Conservation (phyloP, 352 stramenopile species). For the Phytophthora capsici region DNA sequence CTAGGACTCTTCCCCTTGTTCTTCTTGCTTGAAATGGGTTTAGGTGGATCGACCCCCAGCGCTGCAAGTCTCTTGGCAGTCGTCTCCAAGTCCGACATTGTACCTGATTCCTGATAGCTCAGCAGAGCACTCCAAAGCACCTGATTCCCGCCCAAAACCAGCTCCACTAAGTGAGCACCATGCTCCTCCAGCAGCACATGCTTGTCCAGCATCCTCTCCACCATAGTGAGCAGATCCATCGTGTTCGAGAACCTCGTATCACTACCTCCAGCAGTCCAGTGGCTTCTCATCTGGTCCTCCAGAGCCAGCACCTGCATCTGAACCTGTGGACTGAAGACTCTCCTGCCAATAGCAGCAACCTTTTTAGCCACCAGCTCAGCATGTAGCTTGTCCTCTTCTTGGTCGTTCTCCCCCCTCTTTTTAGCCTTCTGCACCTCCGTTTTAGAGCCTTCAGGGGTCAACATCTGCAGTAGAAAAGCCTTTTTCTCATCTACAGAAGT, state of each 20-base stretch:
- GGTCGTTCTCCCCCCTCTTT: conserved; percentile 3
- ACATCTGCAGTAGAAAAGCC: conserved; percentile 39
- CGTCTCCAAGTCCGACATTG: conserved; percentile 54
- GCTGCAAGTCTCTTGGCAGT: conserved; percentile 59
- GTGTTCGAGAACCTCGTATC: conserved; percentile 33
- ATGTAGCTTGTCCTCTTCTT: conserved; percentile 35
- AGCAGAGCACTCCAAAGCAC: conserved; percentile 63
- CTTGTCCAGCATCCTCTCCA: conserved; percentile 67
- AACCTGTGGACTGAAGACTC: conserved; percentile 60
- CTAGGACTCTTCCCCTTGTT: conserved; percentile 27
- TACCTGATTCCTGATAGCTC: conserved; percentile 55
- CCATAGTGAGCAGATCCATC: conserved; percentile 55
- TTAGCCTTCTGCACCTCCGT: not conserved
- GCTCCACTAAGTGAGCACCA: conserved; percentile 46
- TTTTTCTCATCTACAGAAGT: conserved; percentile 54
- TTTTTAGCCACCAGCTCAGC: conserved; percentile 60
- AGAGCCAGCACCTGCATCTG: conserved; percentile 55
- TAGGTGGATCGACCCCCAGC: conserved; percentile 25
- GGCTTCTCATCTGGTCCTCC: conserved; percentile 37
- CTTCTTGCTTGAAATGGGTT: conserved; percentile 20
- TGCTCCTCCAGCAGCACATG: conserved; percentile 68
- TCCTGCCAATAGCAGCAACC: conserved; percentile 57
- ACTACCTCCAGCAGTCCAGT: not conserved
- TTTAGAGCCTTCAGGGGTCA: not conserved
- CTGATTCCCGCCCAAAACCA: conserved; percentile 57